Base-by-base conservation (phyloP, 768 basidiomycete genomes). In the Tephrocybe sp. region DNA sequence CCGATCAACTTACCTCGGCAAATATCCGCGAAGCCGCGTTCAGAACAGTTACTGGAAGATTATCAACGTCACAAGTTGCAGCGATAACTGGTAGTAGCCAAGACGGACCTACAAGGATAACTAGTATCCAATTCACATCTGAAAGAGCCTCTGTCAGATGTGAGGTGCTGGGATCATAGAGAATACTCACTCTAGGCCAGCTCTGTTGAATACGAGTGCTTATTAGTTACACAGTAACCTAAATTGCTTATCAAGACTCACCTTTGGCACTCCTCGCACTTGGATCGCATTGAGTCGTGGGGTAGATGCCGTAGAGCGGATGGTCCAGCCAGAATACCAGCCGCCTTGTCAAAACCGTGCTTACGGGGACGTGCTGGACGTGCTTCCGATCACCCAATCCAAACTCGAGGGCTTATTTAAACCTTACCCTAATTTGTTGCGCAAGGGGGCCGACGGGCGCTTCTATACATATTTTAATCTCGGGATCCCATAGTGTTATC, bases 91-190 rank as follows among this genome's bases (percentile, higher is more conserved):
- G n/a, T 15, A 37, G 11, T 4, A 21, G 21, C 4, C 19, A 16
- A 9, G 28, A 51, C 50, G 26, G 24, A 55, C 54, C 54, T 48
- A 45, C 54, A 55, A 36, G 53, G 49, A 47, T 35, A 46, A 19
- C 41, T 31, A 22, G 18, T 18, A 13, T 51, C 46, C 21, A 25
- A 34, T 39, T 47, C 36, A 44, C 54, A 48, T 11, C 53, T 55
- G 12, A 25, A 5, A 36, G 12, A 21, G 18, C 28, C 12, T 36
- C n/a, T 1, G 18, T 45, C n/a, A 34, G 40, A 35, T 13, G 28
- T 13, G 5, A 8, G n/a, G n/a, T n/a, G n/a, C 9, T 16, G 19
- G 11, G 9, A 19, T 39, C 34, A 2, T 25, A 12, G 21, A 45
- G 1, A 25, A 7, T 35, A 39, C 46, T 44, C 25, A 51, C 54